Percentiles rank a stretch among this genome's conserved stretches.
Evolutionary conservation across 2,329 filamentous ascomycete genomes (phyloP).

Genomic region (Plectosphaerella sp.): DNA sequence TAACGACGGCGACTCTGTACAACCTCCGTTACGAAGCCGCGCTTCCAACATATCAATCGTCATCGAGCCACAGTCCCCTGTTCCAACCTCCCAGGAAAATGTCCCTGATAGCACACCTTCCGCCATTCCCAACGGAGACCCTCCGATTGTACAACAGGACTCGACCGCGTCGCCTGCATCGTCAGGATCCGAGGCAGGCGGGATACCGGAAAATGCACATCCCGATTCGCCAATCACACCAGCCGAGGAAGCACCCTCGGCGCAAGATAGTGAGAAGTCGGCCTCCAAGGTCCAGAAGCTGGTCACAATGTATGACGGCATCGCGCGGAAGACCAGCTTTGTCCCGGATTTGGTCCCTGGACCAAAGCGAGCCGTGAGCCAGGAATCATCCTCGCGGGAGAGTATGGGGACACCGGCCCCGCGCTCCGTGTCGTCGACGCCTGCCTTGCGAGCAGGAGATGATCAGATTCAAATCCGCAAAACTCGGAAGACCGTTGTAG

Average conservation of each 20-base stretch:
- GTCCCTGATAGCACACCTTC: neutral
- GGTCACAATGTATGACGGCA: conserved; percentile 45
- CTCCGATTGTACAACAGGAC: conserved; percentile 3
- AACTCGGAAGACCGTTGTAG: too few relatives aligned
- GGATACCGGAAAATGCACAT: conserved; percentile 21
- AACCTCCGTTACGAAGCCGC: neutral
- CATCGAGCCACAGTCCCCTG: neutral
- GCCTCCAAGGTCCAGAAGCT: conserved; percentile 45
- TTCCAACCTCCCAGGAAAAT: neutral
- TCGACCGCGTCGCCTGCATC: neutral
- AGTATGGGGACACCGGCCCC: neutral
- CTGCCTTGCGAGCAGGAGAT: too few relatives aligned
- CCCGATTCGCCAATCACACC: conserved; percentile 39
- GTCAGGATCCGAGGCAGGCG: conserved; percentile 11
- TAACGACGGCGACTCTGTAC: neutral
- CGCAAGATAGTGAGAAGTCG: conserved; percentile 21
- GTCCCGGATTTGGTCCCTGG: neutral
- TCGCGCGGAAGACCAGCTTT: conserved; percentile 19
- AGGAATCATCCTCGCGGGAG: neutral
- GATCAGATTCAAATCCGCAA: too few relatives aligned
- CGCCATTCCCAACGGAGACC: neutral
- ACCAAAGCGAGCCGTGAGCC: neutral
- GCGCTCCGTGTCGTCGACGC: too few relatives aligned
- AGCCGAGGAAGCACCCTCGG: conserved; percentile 33
- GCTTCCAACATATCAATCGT: neutral